phyloP scores from a whole-genome alignment of 2,329 filamentous ascomycete genomes.

The Neofusicoccum kwambonambiense region DNA sequence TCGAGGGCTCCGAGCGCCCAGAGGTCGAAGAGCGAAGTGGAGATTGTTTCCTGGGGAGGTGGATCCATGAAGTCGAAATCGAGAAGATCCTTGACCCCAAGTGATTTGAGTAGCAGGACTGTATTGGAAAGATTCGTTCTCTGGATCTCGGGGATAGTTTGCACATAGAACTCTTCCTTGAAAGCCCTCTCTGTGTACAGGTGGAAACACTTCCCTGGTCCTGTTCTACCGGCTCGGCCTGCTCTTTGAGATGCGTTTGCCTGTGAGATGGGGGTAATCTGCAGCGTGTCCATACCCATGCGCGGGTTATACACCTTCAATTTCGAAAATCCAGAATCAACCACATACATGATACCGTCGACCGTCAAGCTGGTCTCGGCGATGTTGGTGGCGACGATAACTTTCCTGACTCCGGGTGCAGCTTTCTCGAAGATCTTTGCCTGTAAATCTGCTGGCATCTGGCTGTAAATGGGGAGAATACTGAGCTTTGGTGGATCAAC shows the following conservation, averaged over 20 bases:
- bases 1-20: constrained; percentile 94
- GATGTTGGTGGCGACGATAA: constrained; percentile 98
- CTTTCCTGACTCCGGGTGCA: constrained; percentile 86
- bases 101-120: constrained; percentile 86
- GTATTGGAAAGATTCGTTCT: constrained; percentile 94
- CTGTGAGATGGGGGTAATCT: constrained; percentile 96
- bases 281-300: constrained; percentile 98
- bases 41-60: constrained; percentile 95
- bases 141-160: constrained; percentile 97
- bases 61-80: constrained; percentile 99
- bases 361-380: constrained; percentile 97
- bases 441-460: constrained; percentile 97
- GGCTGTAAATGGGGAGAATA: constrained; percentile 96
- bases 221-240: constrained; percentile 89
- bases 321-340: constrained; percentile 94
- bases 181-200: constrained; percentile 93
- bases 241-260: constrained; percentile 93
- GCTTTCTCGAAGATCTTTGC: constrained; percentile 97
- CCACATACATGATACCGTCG: constrained; percentile 98
- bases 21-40: constrained; percentile 93
- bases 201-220: constrained; percentile 91
- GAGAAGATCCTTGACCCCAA: constrained; percentile 88
- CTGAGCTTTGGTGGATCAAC: constrained; percentile 94
- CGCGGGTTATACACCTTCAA: constrained; percentile 98
- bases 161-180: constrained; percentile 92